These are phyloP conservation scores for Neurospora terricola DNA, from an alignment of 495 filamentous ascomycete species.

Conservation along the genomic window DNA sequence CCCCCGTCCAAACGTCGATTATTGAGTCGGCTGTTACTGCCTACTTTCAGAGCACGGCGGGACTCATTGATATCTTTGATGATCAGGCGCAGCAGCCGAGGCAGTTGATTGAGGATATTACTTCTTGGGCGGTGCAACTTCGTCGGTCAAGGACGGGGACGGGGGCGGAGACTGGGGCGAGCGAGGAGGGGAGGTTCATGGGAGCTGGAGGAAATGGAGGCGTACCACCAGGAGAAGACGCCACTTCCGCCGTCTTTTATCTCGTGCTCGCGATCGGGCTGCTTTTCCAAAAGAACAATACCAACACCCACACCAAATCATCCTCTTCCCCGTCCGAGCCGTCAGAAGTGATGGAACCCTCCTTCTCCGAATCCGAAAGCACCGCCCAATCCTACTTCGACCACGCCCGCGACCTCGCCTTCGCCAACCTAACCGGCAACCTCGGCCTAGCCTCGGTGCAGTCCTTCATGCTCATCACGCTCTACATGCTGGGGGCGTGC, in stretches of 20 bases:
- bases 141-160: not conserved
- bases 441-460: conserved; percentile 46
- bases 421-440: conserved; percentile 45
- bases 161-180: not conserved
- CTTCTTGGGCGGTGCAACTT: conserved; percentile 17
- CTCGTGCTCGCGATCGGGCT: conserved; percentile 48
- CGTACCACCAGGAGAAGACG: conserved; percentile 16
- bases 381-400: conserved; percentile 45
- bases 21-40: conserved; percentile 17
- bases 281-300: conserved; percentile 30
- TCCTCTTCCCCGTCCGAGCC: not conserved
- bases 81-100: conserved; percentile 6
- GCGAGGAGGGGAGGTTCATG: not conserved
- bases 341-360: not conserved
- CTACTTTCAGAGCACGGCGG: conserved; percentile 29
- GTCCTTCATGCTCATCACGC: conserved; percentile 46
- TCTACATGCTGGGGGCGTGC: conserved; percentile 52
- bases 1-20: conserved; percentile 8
- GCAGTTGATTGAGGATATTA: conserved; percentile 17
- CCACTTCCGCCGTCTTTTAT: conserved; percentile 45
- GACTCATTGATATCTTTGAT: conserved; percentile 33
- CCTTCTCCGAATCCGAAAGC: conserved; percentile 27
- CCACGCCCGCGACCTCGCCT: conserved; percentile 44
- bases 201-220: conserved; percentile 7
- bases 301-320: not conserved